These are phyloP conservation scores for Boletus holoroseus DNA, from an alignment of 1,284 basidiomycete species.

Conservation along the genomic window DNA sequence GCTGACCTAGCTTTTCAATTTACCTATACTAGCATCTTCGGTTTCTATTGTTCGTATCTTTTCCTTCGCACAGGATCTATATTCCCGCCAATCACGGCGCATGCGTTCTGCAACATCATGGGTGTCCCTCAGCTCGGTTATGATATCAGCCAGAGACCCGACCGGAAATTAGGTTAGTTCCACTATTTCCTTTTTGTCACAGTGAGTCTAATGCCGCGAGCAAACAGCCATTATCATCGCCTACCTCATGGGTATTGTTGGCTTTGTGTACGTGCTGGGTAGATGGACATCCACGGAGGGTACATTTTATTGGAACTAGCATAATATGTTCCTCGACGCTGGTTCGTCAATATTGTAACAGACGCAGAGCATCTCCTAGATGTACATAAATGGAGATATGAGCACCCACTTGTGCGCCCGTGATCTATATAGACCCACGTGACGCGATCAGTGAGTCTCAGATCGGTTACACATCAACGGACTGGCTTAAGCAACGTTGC, in stretches of 20 bases:
- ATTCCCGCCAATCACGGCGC: constrained; percentile 62
- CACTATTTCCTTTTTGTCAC: constrained; percentile 9
- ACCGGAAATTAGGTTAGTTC: constrained; percentile 35
- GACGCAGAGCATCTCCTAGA: not conserved
- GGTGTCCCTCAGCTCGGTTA: constrained; percentile 62
- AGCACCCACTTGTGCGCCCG: not conserved
- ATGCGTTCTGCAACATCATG: constrained; percentile 93
- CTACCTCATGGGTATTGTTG: constrained; percentile 47
- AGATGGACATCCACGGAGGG: constrained; percentile 36
- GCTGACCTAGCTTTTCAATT: constrained; percentile 73
- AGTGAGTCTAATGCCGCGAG: constrained; percentile 7
- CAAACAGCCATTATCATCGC: constrained; percentile 40
- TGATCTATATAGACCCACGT: constrained; percentile 13
- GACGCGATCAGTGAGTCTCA: constrained; percentile 3
- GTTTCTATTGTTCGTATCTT: constrained; percentile 82
- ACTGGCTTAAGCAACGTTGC: constrained; percentile 13
- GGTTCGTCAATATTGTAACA: constrained; percentile 7
- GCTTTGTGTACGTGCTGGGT: constrained; percentile 34
- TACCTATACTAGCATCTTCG: constrained; percentile 86
- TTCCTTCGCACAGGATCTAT: constrained; percentile 76
- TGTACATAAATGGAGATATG: constrained; percentile 6
- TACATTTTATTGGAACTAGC: constrained; percentile 37
- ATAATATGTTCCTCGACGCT: constrained; percentile 8
- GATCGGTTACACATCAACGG: not conserved
- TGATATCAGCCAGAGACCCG: constrained; percentile 36